Evolutionary conservation across 371 early-diverging fungal species (phyloP).

Genomic region (Massospora cicadina): DNA sequence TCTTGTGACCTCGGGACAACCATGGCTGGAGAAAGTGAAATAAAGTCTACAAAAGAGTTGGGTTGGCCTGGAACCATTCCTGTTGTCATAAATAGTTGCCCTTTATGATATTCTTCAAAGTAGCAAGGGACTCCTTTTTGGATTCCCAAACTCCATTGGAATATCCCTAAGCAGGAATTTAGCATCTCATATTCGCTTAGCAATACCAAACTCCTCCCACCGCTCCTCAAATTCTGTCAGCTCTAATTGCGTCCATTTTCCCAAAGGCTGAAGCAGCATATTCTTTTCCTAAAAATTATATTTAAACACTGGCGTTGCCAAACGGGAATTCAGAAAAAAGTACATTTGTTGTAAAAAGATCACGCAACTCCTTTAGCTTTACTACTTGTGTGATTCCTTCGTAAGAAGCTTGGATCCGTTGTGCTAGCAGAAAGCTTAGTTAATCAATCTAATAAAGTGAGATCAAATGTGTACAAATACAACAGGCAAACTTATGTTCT

Average conservation of each 20-base stretch:
- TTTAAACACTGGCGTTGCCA: not conserved
- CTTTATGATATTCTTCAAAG: not conserved
- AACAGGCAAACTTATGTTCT: not conserved
- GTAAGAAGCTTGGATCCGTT: not conserved
- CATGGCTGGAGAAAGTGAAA: not conserved
- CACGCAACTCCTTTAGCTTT: not conserved
- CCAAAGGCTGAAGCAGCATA: not conserved
- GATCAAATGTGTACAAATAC: not conserved
- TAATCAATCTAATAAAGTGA: not conserved
- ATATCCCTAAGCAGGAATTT: not conserved
- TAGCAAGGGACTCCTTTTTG: not conserved
- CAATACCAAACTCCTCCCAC: constrained; percentile 7
- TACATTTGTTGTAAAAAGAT: not conserved
- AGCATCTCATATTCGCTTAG: not conserved
- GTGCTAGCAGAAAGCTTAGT: not conserved
- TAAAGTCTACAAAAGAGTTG: not conserved
- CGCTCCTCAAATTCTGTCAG: not conserved
- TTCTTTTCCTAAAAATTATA: not conserved
- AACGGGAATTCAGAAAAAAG: not conserved
- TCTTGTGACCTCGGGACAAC: not conserved
- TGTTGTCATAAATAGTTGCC: not conserved
- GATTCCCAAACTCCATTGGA: constrained; percentile 4
- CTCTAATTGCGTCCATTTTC: not conserved
- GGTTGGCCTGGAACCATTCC: not conserved
- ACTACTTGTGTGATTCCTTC: not conserved